These are phyloP conservation scores for Colletotrichum tropicale DNA, from an alignment of 2,329 filamentous ascomycete species.

Conservation along the genomic window DNA sequence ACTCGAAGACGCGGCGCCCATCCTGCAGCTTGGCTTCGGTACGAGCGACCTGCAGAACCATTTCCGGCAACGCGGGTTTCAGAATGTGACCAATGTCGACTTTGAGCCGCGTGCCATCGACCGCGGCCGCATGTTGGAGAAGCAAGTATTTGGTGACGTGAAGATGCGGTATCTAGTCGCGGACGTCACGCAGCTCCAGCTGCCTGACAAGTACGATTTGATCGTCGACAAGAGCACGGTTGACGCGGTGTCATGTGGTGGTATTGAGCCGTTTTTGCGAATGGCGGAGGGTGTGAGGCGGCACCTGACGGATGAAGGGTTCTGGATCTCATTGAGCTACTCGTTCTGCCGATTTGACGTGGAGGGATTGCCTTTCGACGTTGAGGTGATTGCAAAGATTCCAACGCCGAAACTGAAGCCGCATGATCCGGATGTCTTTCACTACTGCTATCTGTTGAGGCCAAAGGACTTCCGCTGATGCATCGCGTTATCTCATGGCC, in stretches of 20 bases:
- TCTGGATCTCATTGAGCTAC: conserved; percentile 55
- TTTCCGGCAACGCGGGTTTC: conserved; percentile 46
- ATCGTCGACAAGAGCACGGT: conserved; percentile 55
- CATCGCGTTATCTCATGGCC: neutral
- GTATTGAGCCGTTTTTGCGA: conserved; percentile 35
- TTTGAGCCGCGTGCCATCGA: conserved; percentile 53
- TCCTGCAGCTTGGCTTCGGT: conserved; percentile 53
- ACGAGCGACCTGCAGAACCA: conserved; percentile 55
- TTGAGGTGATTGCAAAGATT: conserved; percentile 45
- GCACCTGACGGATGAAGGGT: conserved; percentile 37
- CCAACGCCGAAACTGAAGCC: conserved; percentile 42
- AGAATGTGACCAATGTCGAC: conserved; percentile 51
- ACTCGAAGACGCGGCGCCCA: conserved; percentile 29
- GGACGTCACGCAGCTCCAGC: conserved; percentile 45
- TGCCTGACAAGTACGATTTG: conserved; percentile 38
- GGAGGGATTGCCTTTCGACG: conserved; percentile 41
- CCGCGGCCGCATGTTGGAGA: conserved; percentile 45
- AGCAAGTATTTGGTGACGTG: conserved; percentile 46
- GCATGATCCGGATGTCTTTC: conserved; percentile 51
- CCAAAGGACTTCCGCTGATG: conserved; percentile 23
- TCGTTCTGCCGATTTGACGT: conserved; percentile 45
- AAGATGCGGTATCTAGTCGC: conserved; percentile 46
- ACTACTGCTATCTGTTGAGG: conserved; percentile 49
- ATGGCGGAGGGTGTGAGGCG: conserved; percentile 42
- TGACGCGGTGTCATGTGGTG: conserved; percentile 53